Evolutionary conservation across 176 grass and related monocot genomes (phyloP), one percentile per base, ranked within the genome.

Genomic region (Carex pumila): DNA sequence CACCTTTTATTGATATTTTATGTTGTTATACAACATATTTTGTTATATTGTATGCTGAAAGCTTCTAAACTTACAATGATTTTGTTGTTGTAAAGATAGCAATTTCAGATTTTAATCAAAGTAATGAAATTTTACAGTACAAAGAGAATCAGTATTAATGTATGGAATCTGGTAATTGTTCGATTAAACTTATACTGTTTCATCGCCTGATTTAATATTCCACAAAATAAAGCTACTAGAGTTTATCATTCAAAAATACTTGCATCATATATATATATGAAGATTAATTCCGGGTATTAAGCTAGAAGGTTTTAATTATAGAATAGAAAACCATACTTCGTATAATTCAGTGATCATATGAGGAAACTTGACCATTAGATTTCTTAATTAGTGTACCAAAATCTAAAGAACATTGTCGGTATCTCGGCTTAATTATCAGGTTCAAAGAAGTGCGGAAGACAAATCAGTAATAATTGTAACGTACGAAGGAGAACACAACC

Each of bases 401-500:
- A 10, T 3, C 30, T 69, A 56, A 79, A 79, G 10, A 41, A 2
- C 6, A 10, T 4, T 54, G 50, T 86, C 4, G 2, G 14, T 86
- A 66, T 65, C n/a, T 86, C 76, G 31, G 31, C 70, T 45, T 32
- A 34, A 34, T 34, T 34, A 64, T 79, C 72, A 97, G 94, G 97
- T 99, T n/a, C 97, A 99, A 87, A 90, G 85, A 59, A 99, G 97
- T 79, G 93, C 90, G 0, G 90, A 99, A 68, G 91, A 99, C 85
- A 90, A 85, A 86, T 91, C 93, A n/a, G 0, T 99, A 74, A 59
- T 96, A 45, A 80, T 92, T 67, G 97, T 88, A 3, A 96, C 93
- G 3, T 99, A 99, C 62, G 97, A 99, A 85, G 97, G 97, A 13
- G 88, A 96, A 53, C 97, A 99, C 86, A 99, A 92, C 85, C 97